Evolutionary conservation across 2,329 filamentous ascomycete genomes (phyloP).

Genomic region (Colletotrichum sp.): DNA sequence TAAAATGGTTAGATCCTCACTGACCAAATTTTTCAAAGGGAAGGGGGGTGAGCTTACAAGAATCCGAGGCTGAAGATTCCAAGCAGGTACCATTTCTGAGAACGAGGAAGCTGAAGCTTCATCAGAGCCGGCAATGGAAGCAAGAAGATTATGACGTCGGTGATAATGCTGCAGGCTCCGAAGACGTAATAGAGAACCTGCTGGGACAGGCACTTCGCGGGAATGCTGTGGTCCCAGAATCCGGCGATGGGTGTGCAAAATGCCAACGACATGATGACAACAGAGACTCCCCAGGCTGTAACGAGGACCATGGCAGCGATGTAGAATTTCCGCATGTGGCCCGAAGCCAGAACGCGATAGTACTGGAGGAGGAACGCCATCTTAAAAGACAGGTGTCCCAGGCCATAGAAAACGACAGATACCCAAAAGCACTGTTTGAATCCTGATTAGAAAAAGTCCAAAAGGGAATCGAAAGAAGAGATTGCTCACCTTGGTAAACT

Average conservation of each 20-base stretch:
- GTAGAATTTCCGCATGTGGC: slow-evolving; percentile 27
- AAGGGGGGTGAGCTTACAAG: slow-evolving; percentile 22
- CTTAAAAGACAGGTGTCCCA: slow-evolving; percentile 32
- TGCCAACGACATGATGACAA: slow-evolving; percentile 25
- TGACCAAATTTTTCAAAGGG: not conserved
- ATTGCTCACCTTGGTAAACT: slow-evolving; percentile 11
- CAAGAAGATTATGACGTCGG: slow-evolving; percentile 28
- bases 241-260: slow-evolving; percentile 28
- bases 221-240: slow-evolving; percentile 27
- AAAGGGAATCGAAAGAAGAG: not conserved
- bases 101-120: slow-evolving; percentile 22
- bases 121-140: slow-evolving; percentile 29
- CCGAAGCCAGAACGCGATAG: slow-evolving; percentile 34
- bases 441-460: not conserved
- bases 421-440: slow-evolving; percentile 30
- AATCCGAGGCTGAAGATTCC: slow-evolving; percentile 31
- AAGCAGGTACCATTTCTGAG: slow-evolving; percentile 27
- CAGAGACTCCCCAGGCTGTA: slow-evolving; percentile 26
- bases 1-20: not conserved
- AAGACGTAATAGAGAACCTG: slow-evolving; percentile 25
- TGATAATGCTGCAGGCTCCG: slow-evolving; percentile 26
- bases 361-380: slow-evolving; percentile 39
- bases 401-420: slow-evolving; percentile 32
- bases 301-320: slow-evolving; percentile 27
- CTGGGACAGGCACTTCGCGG: slow-evolving; percentile 22